Evolutionary conservation across 116 monocot genomes (phyloP).

Genomic region (Papilionanthe hybrid): DNA sequence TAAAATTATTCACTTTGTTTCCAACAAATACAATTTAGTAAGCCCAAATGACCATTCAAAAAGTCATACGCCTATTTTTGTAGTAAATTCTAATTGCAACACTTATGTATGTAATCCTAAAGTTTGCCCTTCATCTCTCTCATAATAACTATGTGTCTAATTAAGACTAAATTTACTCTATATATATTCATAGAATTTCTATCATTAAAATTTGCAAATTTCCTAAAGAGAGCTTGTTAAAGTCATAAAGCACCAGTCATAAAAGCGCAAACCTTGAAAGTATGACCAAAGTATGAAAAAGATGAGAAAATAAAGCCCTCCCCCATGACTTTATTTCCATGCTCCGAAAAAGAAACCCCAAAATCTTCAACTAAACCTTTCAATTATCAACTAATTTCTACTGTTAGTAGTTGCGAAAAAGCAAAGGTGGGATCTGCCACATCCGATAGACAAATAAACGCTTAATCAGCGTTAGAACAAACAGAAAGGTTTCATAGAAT

Average conservation of each 20-base stretch:
- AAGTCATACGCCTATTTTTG: too few relatives aligned
- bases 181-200: too few relatives aligned
- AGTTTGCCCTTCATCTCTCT: too few relatives aligned
- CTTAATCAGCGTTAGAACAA: conserved; percentile 3
- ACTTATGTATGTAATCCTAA: too few relatives aligned
- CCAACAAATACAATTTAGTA: too few relatives aligned
- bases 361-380: not conserved
- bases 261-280: not conserved
- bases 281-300: not conserved
- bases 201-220: not conserved
- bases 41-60: too few relatives aligned
- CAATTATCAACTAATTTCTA: not conserved
- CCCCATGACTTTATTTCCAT: not conserved
- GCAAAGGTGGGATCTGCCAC: too few relatives aligned
- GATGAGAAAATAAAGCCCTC: not conserved
- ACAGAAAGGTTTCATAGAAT: conserved; percentile 8
- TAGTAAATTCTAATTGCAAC: too few relatives aligned
- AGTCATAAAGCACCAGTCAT: not conserved
- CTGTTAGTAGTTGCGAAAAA: not conserved
- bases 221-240: not conserved
- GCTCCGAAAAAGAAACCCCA: not conserved
- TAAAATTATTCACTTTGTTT: too few relatives aligned
- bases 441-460: not conserved
- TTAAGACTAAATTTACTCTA: too few relatives aligned
- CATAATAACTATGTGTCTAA: too few relatives aligned